These are phyloP conservation scores for Porogramme epimiltina DNA, from an alignment of 1,284 basidiomycete species.

Conservation along the genomic window DNA sequence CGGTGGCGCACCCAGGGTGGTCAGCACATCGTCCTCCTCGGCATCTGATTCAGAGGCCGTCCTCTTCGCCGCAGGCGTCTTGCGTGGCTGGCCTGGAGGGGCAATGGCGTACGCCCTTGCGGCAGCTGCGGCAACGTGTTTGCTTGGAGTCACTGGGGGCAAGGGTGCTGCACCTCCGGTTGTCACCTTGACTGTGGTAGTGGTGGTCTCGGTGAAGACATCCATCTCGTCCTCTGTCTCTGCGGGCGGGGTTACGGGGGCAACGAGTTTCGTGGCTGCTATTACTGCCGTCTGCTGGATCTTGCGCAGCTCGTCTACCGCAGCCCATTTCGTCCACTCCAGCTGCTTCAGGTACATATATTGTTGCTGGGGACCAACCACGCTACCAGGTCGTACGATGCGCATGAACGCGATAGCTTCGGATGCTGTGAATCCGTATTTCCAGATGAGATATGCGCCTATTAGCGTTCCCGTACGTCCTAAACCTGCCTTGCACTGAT, in stretches of 20 bases:
- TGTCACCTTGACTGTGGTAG: conserved; percentile 34
- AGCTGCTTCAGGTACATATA: conserved; percentile 97
- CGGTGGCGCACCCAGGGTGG: conserved; percentile 54
- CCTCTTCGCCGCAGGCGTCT: conserved; percentile 79
- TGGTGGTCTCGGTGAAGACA: conserved; percentile 41
- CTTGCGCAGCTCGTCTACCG: conserved; percentile 71
- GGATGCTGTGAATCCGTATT: conserved; percentile 97
- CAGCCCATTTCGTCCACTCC: conserved; percentile 93
- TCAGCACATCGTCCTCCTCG: conserved; percentile 64
- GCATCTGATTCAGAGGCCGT: conserved; percentile 60
- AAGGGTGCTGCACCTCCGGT: conserved; percentile 38
- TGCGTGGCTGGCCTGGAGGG: conserved; percentile 82
- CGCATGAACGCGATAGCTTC: conserved; percentile 99
- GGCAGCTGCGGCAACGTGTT: conserved; percentile 67
- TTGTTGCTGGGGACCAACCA: conserved; percentile 93
- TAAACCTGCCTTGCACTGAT: conserved; percentile 90
- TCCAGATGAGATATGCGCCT: conserved; percentile 98
- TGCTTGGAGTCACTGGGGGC: conserved; percentile 78
- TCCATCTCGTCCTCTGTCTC: conserved; percentile 63
- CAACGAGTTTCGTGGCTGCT: conserved; percentile 52
- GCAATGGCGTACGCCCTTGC: conserved; percentile 68
- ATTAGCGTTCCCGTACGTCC: conserved; percentile 95
- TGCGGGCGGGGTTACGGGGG: conserved; percentile 81
- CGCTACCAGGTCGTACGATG: conserved; percentile 93
- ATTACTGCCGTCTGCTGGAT: conserved; percentile 44